Evolutionary conservation across 2,329 filamentous ascomycete genomes (phyloP).

Genomic region (Neodidymelliopsis sp.): DNA sequence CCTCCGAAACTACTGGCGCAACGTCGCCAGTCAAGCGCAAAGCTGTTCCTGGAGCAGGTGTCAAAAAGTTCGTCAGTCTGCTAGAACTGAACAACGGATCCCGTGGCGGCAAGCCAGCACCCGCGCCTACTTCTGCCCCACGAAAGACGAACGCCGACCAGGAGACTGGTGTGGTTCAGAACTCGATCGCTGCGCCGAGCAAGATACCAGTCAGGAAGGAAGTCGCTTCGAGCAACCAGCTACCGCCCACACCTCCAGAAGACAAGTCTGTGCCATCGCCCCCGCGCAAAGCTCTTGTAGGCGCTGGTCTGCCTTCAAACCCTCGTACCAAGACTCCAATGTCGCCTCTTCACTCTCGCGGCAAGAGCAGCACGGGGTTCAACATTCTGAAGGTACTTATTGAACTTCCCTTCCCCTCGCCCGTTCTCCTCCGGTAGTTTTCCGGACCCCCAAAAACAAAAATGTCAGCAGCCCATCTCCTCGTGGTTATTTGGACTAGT

Average conservation of each 20-base stretch:
- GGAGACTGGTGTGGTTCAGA: neutral
- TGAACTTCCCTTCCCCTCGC: conserved; percentile 31
- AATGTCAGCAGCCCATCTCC: conserved; percentile 7
- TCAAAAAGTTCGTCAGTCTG: conserved; percentile 39
- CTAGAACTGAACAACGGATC: conserved; percentile 40
- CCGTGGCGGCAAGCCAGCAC: conserved; percentile 37
- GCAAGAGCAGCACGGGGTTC: conserved; percentile 50
- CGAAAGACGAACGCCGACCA: conserved; percentile 23
- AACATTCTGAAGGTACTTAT: conserved; percentile 48
- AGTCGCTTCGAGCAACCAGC: conserved; percentile 9
- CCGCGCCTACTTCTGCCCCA: conserved; percentile 29
- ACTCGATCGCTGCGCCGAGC: conserved; percentile 2
- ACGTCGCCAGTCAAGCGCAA: conserved; percentile 37
- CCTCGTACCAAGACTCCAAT: conserved; percentile 34
- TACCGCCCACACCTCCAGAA: conserved; percentile 45
- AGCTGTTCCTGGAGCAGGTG: conserved; percentile 26
- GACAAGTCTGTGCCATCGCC: conserved; percentile 22
- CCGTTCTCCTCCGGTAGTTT: conserved; percentile 30
- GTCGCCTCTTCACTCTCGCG: conserved; percentile 40
- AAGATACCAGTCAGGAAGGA: conserved; percentile 5
- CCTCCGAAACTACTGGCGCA: conserved; percentile 12
- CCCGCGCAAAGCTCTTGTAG: conserved; percentile 34
- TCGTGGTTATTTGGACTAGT: too few relatives aligned
- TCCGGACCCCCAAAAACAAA: too few relatives aligned
- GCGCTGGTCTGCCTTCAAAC: conserved; percentile 40